Base-by-base conservation (phyloP, 2,329 filamentous ascomycete species). In the Colletotrichum gigasporum region DNA sequence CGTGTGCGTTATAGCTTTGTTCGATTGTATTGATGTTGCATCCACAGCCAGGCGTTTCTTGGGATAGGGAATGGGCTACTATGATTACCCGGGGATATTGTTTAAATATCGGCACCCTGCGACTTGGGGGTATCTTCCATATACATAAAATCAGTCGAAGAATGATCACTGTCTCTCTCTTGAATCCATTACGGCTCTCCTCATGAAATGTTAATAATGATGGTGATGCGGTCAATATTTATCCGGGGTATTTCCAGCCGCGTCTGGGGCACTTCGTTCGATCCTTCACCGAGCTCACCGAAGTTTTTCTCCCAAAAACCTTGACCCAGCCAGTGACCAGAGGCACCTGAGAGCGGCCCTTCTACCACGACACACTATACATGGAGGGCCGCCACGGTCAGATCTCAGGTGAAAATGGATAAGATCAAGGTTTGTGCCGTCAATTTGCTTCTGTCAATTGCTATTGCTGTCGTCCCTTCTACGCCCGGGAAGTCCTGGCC, bases 41-140 rank as follows among this genome's bases (percentile, higher is more conserved):
- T 64, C 3, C 22, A 35, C 42, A 62, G 62, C 56, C 35, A 50
- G 62, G 56, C 62, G 62, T 65, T 65, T 48, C 5, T 22, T 60
- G 5, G 52, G 50, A 35, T 12, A 54, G 14, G 48, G 42, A 44
- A 42, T n/a, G 62, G 3, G 48, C 16, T 42, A 48, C 34, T 32
- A 10, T 35, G 10, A 45, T 62, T 5, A 18, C 14, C 3, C 11
- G 16, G 26, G 53, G 10, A 12, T 16, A 30, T 42, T 5, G 45
- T 26, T 20, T 11, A 16, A 14, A 14, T 37, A n/a, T 16, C 18
- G 37, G 20, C 24, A 12, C 28, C 12, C 3, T 20, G 16, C n/a
- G 34, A 18, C 35, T 11, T 34, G 32, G 18, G 16, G 10, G 11
- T 20, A n/a, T 34, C 28, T 2, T 12, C 16, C 32, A 9, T n/a